Percentiles rank a stretch among this genome's conserved stretches.
Conservation (phyloP, 129 eudicot species). For the Flaveria trinervia region DNA sequence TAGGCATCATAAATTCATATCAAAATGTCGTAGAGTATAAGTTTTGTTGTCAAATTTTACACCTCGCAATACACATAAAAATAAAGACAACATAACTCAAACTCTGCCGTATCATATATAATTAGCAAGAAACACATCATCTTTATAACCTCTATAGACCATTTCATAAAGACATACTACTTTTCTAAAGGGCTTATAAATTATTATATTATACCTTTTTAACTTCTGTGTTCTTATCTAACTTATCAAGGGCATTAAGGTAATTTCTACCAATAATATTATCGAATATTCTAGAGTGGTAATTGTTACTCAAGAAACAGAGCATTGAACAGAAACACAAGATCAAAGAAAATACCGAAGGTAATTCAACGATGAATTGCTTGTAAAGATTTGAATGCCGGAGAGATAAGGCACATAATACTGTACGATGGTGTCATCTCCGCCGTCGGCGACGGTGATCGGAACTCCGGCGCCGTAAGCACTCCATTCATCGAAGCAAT, state of each 20-base stretch:
- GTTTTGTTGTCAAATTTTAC: background rate
- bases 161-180: background rate
- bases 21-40: background rate
- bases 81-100: no score
- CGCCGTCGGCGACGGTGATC: conserved; percentile 39
- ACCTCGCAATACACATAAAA: no score
- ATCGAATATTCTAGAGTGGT: no score
- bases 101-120: no score
- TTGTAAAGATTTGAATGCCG: conserved; percentile 80
- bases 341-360: conserved; percentile 43
- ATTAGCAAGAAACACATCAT: no score
- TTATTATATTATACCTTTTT: background rate
- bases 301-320: background rate
- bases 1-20: background rate
- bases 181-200: background rate
- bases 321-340: background rate
- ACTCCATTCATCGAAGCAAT: conserved; percentile 93
- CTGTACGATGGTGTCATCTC: conserved; percentile 67
- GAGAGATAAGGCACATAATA: conserved; percentile 95
- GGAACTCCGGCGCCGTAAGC: conserved; percentile 96
- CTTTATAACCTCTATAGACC: background rate
- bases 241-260: background rate
- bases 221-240: background rate
- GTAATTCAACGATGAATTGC: conserved; percentile 59
- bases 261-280: no score